Evolutionary conservation across 768 basidiomycete species (phyloP).

Genomic region (Porphyrellus cyaneotinctus): DNA sequence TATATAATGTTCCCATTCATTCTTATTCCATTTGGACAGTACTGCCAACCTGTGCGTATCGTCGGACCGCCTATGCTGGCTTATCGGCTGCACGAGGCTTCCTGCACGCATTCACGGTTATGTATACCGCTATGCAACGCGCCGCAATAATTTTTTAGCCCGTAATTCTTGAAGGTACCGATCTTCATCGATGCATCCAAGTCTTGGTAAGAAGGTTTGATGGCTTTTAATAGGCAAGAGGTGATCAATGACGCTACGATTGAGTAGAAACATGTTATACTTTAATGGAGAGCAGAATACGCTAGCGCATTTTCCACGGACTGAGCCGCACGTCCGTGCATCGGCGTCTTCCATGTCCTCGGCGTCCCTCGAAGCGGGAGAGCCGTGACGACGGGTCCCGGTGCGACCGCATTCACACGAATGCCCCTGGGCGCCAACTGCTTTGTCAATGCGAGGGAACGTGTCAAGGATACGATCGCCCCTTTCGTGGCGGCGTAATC

Average conservation of each 20-base stretch:
- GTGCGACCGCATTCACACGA: constrained; percentile 49
- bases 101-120: not conserved
- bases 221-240: constrained; percentile 2
- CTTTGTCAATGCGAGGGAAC: constrained; percentile 47
- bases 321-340: constrained; percentile 48
- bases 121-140: not conserved
- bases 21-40: not conserved
- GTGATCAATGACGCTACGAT: constrained; percentile 1
- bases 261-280: not conserved
- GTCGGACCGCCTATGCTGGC: not conserved
- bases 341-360: constrained; percentile 55
- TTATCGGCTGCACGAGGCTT: not conserved
- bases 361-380: constrained; percentile 49
- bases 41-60: not conserved
- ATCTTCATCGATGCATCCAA: not conserved
- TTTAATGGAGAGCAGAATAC: constrained; percentile 25
- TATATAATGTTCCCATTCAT: constrained; percentile 1
- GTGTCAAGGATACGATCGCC: constrained; percentile 54
- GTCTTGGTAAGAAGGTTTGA: constrained; percentile 8
- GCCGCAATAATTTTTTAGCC: not conserved
- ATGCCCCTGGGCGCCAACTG: constrained; percentile 55
- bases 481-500: constrained; percentile 62
- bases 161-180: not conserved
- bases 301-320: constrained; percentile 50
- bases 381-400: constrained; percentile 55